Evolutionary conservation across 768 basidiomycete species (phyloP).

Genomic region (Infundibulicybe gibba): DNA sequence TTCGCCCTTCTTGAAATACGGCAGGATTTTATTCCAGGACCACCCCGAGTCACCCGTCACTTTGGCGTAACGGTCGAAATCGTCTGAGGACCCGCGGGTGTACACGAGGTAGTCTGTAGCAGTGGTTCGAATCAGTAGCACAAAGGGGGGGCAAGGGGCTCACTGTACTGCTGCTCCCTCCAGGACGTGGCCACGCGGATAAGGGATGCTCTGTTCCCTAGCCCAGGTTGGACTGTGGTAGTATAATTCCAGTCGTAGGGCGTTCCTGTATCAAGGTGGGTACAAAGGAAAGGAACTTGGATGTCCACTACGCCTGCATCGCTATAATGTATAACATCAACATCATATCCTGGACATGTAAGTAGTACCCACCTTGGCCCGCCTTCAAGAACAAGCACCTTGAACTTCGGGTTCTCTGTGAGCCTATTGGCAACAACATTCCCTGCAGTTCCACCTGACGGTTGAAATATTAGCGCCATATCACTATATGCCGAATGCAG

Average conservation of each 20-base stretch:
- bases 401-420: conserved; percentile 10
- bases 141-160: background rate
- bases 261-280: background rate
- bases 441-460: conserved; percentile 16
- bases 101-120: conserved; percentile 16
- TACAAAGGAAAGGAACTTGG: conserved; percentile 11
- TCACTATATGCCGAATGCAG: background rate
- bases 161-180: conserved; percentile 5
- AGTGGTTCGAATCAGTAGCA: background rate
- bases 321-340: background rate
- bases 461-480: background rate
- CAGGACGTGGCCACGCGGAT: conserved; percentile 7
- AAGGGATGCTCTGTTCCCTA: conserved; percentile 2
- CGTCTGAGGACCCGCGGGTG: conserved; percentile 3
- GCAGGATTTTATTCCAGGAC: conserved; percentile 14
- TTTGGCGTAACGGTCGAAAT: conserved; percentile 2
- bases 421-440: conserved; percentile 16
- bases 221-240: conserved; percentile 5
- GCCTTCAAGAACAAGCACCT: conserved; percentile 16
- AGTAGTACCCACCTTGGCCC: conserved; percentile 8
- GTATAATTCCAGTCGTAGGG: conserved; percentile 9
- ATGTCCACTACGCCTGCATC: conserved; percentile 9
- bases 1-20: conserved; percentile 15
- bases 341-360: background rate
- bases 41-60: conserved; percentile 1